Evolutionary conservation across 441 rosid species (phyloP).

Genomic region (Adansonia rubrostipa): DNA sequence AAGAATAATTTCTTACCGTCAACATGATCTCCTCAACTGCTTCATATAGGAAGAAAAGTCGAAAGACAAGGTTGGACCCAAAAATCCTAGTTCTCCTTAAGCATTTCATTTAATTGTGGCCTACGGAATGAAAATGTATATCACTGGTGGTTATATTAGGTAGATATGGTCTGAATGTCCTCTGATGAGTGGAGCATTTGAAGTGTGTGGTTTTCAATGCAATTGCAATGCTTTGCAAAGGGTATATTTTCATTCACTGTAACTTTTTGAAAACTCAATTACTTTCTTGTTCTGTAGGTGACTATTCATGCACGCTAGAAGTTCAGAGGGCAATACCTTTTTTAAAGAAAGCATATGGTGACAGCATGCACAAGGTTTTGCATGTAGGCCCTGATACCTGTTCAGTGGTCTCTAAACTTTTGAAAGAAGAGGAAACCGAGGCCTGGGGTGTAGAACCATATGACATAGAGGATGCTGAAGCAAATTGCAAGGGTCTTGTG

Average conservation of each 20-base stretch:
- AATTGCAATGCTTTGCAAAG: not conserved
- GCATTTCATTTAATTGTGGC: not conserved
- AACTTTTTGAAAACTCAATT: not conserved
- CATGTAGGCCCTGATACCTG: constrained; percentile 77
- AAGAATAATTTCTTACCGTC: not conserved
- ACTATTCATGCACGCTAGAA: constrained; percentile 66
- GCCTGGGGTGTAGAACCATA: constrained; percentile 82
- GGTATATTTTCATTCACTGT: not conserved
- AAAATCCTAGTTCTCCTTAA: not conserved
- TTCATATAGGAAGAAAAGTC: not conserved
- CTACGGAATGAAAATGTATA: not conserved
- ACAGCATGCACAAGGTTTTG: constrained; percentile 67
- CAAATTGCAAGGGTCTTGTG: constrained; percentile 64
- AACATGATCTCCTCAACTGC: not conserved
- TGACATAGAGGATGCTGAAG: constrained; percentile 71
- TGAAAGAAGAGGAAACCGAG: constrained; percentile 70
- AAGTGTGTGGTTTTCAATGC: not conserved
- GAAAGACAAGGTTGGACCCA: not conserved
- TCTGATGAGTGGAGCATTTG: not conserved
- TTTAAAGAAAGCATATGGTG: constrained; percentile 67
- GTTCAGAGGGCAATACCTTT: constrained; percentile 61
- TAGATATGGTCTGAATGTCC: not conserved
- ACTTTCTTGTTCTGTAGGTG: constrained; percentile 41
- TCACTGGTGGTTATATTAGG: not conserved
- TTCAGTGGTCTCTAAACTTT: constrained; percentile 59